Evolutionary conservation across 768 basidiomycete species (phyloP).

Genomic region (Ramaria rubella): DNA sequence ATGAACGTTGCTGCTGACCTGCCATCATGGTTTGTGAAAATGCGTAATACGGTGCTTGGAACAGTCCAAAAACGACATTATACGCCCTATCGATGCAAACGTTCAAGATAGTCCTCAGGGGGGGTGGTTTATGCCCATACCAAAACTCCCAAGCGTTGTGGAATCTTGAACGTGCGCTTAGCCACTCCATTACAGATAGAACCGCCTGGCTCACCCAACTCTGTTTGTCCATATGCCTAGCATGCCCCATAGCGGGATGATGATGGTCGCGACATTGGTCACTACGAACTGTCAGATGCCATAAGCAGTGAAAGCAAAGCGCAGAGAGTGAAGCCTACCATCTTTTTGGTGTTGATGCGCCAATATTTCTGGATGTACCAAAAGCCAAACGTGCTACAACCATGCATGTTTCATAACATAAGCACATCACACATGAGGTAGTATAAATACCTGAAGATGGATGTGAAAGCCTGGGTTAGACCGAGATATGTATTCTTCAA

Average conservation of each 20-base stretch:
- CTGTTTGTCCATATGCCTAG: conserved; percentile 75
- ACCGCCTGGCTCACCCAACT: conserved; percentile 47
- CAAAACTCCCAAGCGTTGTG: conserved; percentile 88
- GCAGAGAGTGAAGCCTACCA: conserved; percentile 39
- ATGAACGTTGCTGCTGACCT: neutral
- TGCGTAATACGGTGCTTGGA: conserved; percentile 85
- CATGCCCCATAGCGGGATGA: conserved; percentile 85
- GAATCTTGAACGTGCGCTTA: conserved; percentile 36
- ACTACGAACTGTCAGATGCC: conserved; percentile 50
- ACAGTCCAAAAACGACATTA: conserved; percentile 72
- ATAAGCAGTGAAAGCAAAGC: neutral
- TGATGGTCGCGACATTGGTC: conserved; percentile 67
- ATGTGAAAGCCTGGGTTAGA: conserved; percentile 67
- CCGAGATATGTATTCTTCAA: conserved; percentile 75
- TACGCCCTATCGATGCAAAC: conserved; percentile 59
- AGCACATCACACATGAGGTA: neutral
- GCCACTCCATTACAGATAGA: neutral
- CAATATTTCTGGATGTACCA: conserved; percentile 80
- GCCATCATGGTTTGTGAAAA: conserved; percentile 87
- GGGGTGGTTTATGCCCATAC: conserved; percentile 30
- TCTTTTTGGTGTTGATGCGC: conserved; percentile 75
- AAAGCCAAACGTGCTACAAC: conserved; percentile 57
- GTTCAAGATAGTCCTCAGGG: conserved; percentile 7
- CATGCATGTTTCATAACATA: neutral
- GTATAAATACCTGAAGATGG: conserved; percentile 33